Base-by-base conservation (phyloP, 192 early-diverging fungal species). In the Entomortierella parvispora region DNA sequence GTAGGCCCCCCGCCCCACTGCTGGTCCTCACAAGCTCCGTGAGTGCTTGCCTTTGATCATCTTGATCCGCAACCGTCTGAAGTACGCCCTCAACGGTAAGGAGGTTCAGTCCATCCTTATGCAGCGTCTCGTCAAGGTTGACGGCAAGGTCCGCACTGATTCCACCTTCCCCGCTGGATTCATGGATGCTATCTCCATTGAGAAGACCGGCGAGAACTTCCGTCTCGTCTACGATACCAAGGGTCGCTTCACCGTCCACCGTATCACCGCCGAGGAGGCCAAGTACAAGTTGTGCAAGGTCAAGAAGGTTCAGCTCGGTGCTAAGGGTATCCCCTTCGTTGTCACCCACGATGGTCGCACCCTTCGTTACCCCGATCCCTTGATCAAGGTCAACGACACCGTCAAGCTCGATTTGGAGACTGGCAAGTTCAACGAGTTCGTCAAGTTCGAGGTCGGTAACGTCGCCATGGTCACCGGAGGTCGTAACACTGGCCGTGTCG, bases 281-380 rank as follows among this genome's bases (percentile, higher is more conserved):
- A 93, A 96, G 88, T 99, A 98, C 95, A 99, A 99, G 90, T 89
- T 99, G 66, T 92, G 93, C 87, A 99, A 99, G 91, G 94, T 99
- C 71, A 95, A 93, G 87, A 91, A 91, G 82, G 91, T 96, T 80
- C 88, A 97, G 87, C 85, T 98, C 65, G 97, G 97, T 71, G 86
- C 92, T 76, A 97, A 97, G 86, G 94, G 91, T 72, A 94, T 99
- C 60, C 98, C 98, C 28, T 98, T 87, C 88, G 82, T 93, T 49
- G 94, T 97, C 57, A 99, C 98, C 83, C 98, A 99, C 90, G 98
- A 99, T 76, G 98, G 98, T 43, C 95, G 98, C 80, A 99, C 98
- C 70, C 88, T 98, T 86, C 96, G 98, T 84, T 99, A 97, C 92
- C 98, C 98, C 49, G 98, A 99, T 90, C 98, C 98, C 62, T 66